These are phyloP conservation scores for Podospora pseudoanserina DNA, from an alignment of 495 filamentous ascomycete species.

Conservation along the genomic window DNA sequence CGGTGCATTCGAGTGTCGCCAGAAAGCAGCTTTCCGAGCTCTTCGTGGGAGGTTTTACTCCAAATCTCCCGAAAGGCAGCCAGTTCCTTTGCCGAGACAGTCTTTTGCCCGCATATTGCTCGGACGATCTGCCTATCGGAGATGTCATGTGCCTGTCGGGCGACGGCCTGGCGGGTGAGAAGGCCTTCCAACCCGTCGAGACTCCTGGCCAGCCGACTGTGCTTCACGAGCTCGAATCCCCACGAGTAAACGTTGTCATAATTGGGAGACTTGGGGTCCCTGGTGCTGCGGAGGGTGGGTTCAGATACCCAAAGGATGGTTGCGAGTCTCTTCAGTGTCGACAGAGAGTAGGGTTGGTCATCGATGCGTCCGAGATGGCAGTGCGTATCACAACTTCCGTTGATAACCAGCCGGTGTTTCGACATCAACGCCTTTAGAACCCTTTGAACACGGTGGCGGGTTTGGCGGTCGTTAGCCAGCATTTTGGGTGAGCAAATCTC, in stretches of 20 bases:
- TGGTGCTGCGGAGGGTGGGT: slow-evolving; percentile 30
- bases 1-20: slow-evolving; percentile 24
- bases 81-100: neutral
- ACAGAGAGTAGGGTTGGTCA: slow-evolving; percentile 23
- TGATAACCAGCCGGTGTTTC: slow-evolving; percentile 24
- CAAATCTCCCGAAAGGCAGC: slow-evolving; percentile 27
- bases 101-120: neutral
- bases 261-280: slow-evolving; percentile 33
- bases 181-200: neutral
- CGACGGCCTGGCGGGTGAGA: neutral
- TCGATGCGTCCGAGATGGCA: slow-evolving; percentile 32
- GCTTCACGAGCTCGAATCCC: slow-evolving; percentile 26
- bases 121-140: slow-evolving; percentile 15
- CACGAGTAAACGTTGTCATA: slow-evolving; percentile 32
- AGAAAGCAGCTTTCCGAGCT: slow-evolving; percentile 30
- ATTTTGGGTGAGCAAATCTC: slow-evolving; percentile 33
- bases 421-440: slow-evolving; percentile 22
- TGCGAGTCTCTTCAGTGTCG: slow-evolving; percentile 29
- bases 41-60: slow-evolving; percentile 17
- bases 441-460: slow-evolving; percentile 11
- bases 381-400: slow-evolving; percentile 34
- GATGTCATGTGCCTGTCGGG: slow-evolving; percentile 1
- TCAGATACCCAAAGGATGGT: slow-evolving; percentile 33
- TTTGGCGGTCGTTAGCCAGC: slow-evolving; percentile 17
- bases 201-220: slow-evolving; percentile 26